These are phyloP conservation scores for Solanum chacoense DNA, from an alignment of 305 asterid species.

Conservation along the genomic window DNA sequence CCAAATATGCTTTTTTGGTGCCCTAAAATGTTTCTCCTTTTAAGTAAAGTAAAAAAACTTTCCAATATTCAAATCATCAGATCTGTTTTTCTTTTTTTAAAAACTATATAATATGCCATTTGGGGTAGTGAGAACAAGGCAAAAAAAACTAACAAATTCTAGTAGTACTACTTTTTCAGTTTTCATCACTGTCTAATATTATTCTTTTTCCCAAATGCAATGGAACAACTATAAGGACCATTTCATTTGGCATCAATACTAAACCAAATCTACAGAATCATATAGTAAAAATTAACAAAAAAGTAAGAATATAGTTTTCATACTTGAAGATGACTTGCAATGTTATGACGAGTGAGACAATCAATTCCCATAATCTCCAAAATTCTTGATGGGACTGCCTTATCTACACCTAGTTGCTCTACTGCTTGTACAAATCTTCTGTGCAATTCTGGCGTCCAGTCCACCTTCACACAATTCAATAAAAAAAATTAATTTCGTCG, in stretches of 20 bases:
- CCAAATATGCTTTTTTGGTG: not conserved
- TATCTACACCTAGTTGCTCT: conserved; percentile 85
- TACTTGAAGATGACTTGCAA: conserved; percentile 93
- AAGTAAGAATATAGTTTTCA: conserved; percentile 1
- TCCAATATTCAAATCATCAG: not conserved
- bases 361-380: conserved; percentile 88
- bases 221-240: not conserved
- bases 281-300: not conserved
- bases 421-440: conserved; percentile 84
- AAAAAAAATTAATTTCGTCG: not conserved
- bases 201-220: not conserved
- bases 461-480: conserved; percentile 56
- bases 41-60: not conserved
- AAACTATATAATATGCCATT: not conserved
- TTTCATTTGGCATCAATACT: not conserved
- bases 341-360: conserved; percentile 93
- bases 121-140: not conserved
- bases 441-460: conserved; percentile 96
- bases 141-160: not conserved
- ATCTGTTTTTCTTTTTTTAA: not conserved
- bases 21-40: not conserved
- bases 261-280: not conserved
- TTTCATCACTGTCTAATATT: not conserved
- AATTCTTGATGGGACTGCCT: conserved; percentile 90
- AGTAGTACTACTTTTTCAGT: not conserved